Evolutionary conservation across 75 land plant genomes (phyloP), one percentile per base, ranked within the genome.

Genomic region (Pseudotsuga menziesii): DNA sequence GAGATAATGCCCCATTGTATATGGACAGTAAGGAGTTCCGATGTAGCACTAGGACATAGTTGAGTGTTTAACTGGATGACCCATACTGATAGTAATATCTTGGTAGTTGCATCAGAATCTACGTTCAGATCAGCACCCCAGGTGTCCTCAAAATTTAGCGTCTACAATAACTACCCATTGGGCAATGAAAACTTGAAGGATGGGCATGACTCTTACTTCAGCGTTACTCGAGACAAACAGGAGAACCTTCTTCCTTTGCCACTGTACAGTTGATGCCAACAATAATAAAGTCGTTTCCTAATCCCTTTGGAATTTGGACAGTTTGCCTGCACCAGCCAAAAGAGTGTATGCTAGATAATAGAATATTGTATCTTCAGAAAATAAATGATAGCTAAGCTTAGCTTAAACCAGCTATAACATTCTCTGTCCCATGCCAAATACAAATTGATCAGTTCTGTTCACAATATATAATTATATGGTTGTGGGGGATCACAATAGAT

Each of bases 11-110:
- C 72, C 13, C 4, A 41, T 69, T 69, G 54, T 69, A 20, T 13
- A 69, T 69, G 72, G 41, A 69, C 72, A 69, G 41, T 39, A 69
- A 69, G 44, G 35, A 69, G 52, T 69, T 44, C 52, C 20, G 72
- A 41, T 69, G 52, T 48, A 39, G 41, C 72, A n/a, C 48, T 36
- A 69, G 35, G 48, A 69, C 5, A 16, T 17, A 41, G 52, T 41
- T 41, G 72, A 69, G 19, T 69, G 39, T 69, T 69, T 13, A 69
- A 39, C 20, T 39, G 13, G 23, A 26, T 69, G 52, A 41, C 13
- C 72, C 2, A 41, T 41, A 12, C 39, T 48, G 23, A n/a, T 11
- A 20, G 44, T 5, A n/a, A 22, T 20, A 41, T 19, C 25, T 41
- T 19, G 7, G 48, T 69, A 69, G 41, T 7, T 41, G 54, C n/a